Evolutionary conservation across 805 yeast species (phyloP), one percentile per base, ranked within the genome.

Genomic region (Teunomyces kruisii): DNA sequence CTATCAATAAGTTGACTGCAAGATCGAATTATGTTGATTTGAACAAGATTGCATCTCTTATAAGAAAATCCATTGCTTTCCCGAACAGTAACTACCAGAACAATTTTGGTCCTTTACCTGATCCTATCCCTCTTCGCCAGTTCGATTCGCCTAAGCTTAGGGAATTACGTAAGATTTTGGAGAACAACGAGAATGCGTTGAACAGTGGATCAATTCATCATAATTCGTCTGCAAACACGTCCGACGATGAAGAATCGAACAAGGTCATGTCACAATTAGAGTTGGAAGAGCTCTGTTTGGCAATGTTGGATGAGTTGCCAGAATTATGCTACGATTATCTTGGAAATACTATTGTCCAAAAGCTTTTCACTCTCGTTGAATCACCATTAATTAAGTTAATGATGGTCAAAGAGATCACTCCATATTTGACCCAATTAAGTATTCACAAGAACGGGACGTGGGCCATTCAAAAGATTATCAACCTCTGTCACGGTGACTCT

Each of bases 401-500:
- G 61, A 86, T 94, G 88, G 75, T 94, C 45, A 80, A 85, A 56
- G 80, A 79, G 51, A 80, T 95, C 32, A 72, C 85, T 3, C 95
- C 91, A 22, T 88, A 77, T 58, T 72, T 94, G 51, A 88, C 97
- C 1, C 95, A 89, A 55, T 85, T 92, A 75, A 94, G 97, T 55
- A 84, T 89, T 45, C 99, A 94, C 69, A 94, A 94, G 60, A 94
- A 94, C 64, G 99, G 99, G 50, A 94, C 99, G 4, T 94, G 99
- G 99, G 98, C 97, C 1, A 96, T 96, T 17, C 99, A 94, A 65
- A 94, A 92, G 65, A 84, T 94, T 65, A 90, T 94, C 54, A 86
- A 83, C 52, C 50, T 81, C 81, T 40, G 81, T 75, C 36, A 75
- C 79, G 40, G 83, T 56, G 65, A 62, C 24, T 54, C 46, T 32